phyloP scores from a whole-genome alignment of 2,329 filamentous ascomycete genomes.

The Aurifilum marmelostoma region DNA sequence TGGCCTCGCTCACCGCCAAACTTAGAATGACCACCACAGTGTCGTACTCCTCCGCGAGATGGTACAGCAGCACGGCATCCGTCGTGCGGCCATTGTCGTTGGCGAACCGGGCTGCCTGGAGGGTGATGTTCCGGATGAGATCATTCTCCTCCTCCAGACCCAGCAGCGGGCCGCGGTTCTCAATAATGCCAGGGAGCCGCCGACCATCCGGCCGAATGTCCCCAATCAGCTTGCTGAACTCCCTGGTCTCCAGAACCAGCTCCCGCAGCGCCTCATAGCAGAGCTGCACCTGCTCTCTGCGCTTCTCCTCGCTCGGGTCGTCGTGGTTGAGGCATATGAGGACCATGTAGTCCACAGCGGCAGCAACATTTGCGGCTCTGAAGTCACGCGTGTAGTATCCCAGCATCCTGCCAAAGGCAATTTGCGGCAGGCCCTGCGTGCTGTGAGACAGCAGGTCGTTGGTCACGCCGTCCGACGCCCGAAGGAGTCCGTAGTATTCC shows the following conservation, averaged over 20 bases:
- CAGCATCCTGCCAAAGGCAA: constrained; percentile 92
- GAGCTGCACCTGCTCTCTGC: constrained; percentile 75
- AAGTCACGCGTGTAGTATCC: constrained; percentile 97
- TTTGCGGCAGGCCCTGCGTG: constrained; percentile 72
- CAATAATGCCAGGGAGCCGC: constrained; percentile 83
- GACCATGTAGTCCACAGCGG: constrained; percentile 90
- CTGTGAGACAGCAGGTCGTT: constrained; percentile 71
- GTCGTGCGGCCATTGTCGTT: constrained; percentile 93
- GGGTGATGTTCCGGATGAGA: constrained; percentile 88
- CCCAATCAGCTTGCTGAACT: constrained; percentile 91
- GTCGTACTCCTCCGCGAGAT: constrained; percentile 93
- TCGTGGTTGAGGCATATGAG: constrained; percentile 92
- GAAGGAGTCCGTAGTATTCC: constrained; percentile 85
- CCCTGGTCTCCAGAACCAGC: constrained; percentile 92
- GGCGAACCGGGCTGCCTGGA: constrained; percentile 88
- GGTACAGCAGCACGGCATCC: constrained; percentile 92
- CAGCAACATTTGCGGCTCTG: constrained; percentile 83
- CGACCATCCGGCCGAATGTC: constrained; percentile 87
- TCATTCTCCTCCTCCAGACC: constrained; percentile 78
- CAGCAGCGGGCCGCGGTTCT: constrained; percentile 81
- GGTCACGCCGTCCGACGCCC: constrained; percentile 79
- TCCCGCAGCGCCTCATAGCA: constrained; percentile 94
- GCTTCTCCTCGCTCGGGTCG: constrained; percentile 54
- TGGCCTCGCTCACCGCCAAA: constrained; percentile 84
- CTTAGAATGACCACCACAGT: constrained; percentile 90